Evolutionary conservation across 352 stramenopile species (phyloP), one percentile per base, ranked within the genome.

Genomic region (Globisporangium takayamanum): DNA sequence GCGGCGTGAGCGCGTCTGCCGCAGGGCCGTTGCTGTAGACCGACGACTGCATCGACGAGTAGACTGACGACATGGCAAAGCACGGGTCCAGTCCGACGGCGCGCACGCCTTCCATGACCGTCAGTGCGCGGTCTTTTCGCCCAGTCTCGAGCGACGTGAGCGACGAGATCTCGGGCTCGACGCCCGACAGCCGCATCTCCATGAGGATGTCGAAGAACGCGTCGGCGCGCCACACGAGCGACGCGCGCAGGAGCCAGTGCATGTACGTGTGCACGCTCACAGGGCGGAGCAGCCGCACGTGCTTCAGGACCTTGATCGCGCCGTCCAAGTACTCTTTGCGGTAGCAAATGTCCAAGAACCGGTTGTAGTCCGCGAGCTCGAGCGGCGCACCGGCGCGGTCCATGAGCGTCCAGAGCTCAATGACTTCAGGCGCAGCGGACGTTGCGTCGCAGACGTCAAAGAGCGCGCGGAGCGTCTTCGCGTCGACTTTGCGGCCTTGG

Each of bases 91-190:
- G 57, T 5, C 84, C 84, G 22, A 94, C 84, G 0, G 84, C 84
- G 20, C 84, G 81, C 33, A 94, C 84, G 26, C 84, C 84, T 64
- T 94, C 84, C 84, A 94, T 94, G n/a, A 94, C 84, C 0, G 84
- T 94, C 65, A 94, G 53, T 11, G 84, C 84, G 41, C 76, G 78
- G 60, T 94, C 84, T 58, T 87, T 89, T n/a, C 84, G 82, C 11
- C 83, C 84, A 0, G 81, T 88, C 66, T 94, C 84, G 14, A 94
- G 76, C 49, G 84, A 94, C 20, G 84, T 94, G 50, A 94, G 72
- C 46, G 84, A 94, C 62, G 75, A 78, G 56, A 94, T 94, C 59
- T 88, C 78, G 0, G 84, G 84, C 59, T 94, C 84, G 8, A 92
- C 78, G 45, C 79, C 73, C 8, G 82, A 84, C 2, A 94, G 69